Evolutionary conservation across 176 grass and related monocot genomes (phyloP), one percentile per base, ranked within the genome.

Genomic region (Avena sativa): DNA sequence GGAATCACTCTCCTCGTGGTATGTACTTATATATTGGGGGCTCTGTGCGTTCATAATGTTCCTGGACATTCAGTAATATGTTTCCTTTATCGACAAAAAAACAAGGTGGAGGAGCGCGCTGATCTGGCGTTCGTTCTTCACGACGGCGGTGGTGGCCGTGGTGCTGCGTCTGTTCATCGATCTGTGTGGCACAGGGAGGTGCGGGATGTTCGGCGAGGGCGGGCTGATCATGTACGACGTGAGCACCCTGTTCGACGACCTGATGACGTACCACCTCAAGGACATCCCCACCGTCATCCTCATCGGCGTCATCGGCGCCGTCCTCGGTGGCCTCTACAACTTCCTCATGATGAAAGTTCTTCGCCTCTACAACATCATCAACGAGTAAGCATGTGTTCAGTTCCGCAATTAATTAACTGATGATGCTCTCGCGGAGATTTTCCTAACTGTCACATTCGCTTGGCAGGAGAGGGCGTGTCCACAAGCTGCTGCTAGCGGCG

Each of bases 201-300:
- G 96, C 62, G 93, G 96, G 25, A 61, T 92, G 82, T 98, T 98
- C 69, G 92, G 96, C 57, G 66, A 88, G 26, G 92, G 96, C 19
- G 96, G 96, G 14, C 96, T 98, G 9, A 90, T 98, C 76, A 98
- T 95, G 96, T 98, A 92, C 79, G 96, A 98, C 73, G 93, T 98
- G 16, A 92, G 92, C 76, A 85, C 91, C 6, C 0, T 46, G 2
- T 85, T 91, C 15, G 85, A 90, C 13, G 93, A 95, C 76, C 84
- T 85, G 55, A 89, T 92, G 77, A 91, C 96, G 25, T 98, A 98
- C 83, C 93, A 95, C 30, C 55, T 94, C 48, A 87, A 88, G 21
- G 96, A 98, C 85, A 90, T 98, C 81, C 93, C 96, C 80, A 83
- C 65, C 38, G 96, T 98, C 78, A 78, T 98, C 75, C 92, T 98